Base-by-base conservation (phyloP, 371 early-diverging fungal genomes). In the Vairimorpha necatrix region DNA sequence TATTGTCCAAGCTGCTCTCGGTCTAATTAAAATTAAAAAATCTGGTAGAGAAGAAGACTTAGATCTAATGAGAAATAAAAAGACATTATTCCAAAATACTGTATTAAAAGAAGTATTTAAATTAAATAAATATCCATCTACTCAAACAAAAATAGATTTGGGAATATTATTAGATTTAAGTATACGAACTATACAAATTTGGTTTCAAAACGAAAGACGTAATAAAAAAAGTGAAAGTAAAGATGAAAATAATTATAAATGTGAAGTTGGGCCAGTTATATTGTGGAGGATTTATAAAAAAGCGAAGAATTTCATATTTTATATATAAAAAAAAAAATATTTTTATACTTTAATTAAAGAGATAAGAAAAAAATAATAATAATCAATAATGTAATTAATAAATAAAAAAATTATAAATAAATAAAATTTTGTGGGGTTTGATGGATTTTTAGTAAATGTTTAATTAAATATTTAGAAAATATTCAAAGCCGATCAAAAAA, bases 181-280 rank as follows among this genome's bases (percentile, higher is more conserved):
- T 16, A 22, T 26, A 16, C 47, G 78, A 47, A 39, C 75, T 9
- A 70, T 83, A 24, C 80, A 83, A 61, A 78, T 83, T 9, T 83
- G 83, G 83, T 83, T 83, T 61, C 80, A 83, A 48, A 83, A 83
- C 53, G 32, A 74, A 28, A 67, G 83, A 67, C 26, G 62, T 20
- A 26, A 73, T n/a, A 67, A 50, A 34, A 61, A 39, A 74, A 7
- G 22, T 26, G 22, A 63, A 36, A 36, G 3, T 50, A n/a, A 4
- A n/a, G 50, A n/a, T 14, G n/a, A 50, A 4, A 50, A 4, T n/a
- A n/a, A 14, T 13, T 50, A 50, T 50, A 50, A 50, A 50, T 50
- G 50, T 50, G 50, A 50, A 50, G 50, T 50, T 4, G 50, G 50
- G 14, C 11, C 50, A 11, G 14, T 50, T 6, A 50, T 13, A 4